A percentile compares a stretch with the other conserved stretches of the same genome.
These are phyloP conservation scores for Tulasnella sp. DNA, from an alignment of 768 basidiomycete species.

Conservation along the genomic window DNA sequence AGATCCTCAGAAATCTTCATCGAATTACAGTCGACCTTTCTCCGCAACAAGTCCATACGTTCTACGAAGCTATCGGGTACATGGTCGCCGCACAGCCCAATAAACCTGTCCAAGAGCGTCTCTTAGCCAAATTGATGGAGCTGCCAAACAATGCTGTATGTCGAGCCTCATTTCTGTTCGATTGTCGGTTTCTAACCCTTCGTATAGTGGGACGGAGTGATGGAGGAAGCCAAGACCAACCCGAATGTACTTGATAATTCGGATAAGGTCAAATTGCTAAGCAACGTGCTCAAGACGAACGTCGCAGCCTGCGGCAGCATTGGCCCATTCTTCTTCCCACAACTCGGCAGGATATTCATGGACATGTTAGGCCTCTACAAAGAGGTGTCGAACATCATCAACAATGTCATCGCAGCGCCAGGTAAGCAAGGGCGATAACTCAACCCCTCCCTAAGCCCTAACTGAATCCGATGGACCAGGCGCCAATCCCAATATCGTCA, in stretches of 20 bases:
- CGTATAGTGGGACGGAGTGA: constrained; percentile 90
- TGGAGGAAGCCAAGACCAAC: constrained; percentile 91
- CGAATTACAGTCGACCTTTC: constrained; percentile 93
- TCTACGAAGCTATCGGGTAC: constrained; percentile 98
- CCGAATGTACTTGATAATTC: constrained; percentile 88
- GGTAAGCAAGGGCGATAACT: constrained; percentile 51
- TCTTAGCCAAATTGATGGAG: constrained; percentile 95
- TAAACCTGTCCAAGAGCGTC: constrained; percentile 92
- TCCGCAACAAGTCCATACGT: constrained; percentile 96
- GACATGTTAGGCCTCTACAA: constrained; percentile 99
- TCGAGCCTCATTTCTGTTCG: neutral
- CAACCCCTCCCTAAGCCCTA: constrained; percentile 33
- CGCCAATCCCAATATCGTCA: constrained; percentile 63
- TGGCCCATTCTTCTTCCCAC: constrained; percentile 96
- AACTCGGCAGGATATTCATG: constrained; percentile 91
- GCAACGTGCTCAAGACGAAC: constrained; percentile 97
- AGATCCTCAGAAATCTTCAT: constrained; percentile 89
- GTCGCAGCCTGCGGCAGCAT: constrained; percentile 97
- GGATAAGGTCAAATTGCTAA: constrained; percentile 95
- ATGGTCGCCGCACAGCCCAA: constrained; percentile 99
- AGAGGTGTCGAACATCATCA: constrained; percentile 95
- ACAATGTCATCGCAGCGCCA: constrained; percentile 85
- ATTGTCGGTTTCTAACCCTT: neutral
- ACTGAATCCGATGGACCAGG: constrained; percentile 51
- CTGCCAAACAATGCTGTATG: constrained; percentile 90